These are phyloP conservation scores for Epichloe sylvatica DNA, from an alignment of 2,329 filamentous ascomycete species.

Conservation along the genomic window DNA sequence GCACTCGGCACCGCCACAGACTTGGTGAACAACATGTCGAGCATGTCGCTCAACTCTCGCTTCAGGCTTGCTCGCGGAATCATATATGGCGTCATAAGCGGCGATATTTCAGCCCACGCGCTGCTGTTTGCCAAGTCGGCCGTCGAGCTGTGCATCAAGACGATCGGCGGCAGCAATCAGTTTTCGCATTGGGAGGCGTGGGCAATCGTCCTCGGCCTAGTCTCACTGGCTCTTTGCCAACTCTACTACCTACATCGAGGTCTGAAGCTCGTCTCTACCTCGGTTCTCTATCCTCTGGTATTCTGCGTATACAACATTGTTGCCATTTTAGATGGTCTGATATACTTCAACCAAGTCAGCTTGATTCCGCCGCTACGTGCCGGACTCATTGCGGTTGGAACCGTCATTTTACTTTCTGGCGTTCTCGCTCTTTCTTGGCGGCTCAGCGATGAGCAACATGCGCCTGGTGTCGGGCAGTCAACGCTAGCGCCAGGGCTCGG, in stretches of 20 bases:
- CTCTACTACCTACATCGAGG: constrained; percentile 92
- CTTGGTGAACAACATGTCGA: constrained; percentile 36
- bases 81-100: constrained; percentile 78
- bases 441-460: constrained; percentile 61
- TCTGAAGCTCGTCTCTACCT: constrained; percentile 87
- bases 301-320: constrained; percentile 99
- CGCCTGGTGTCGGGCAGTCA: constrained; percentile 47
- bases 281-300: constrained; percentile 87
- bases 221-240: constrained; percentile 72
- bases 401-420: constrained; percentile 69
- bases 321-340: constrained; percentile 89
- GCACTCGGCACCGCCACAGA: constrained; percentile 51
- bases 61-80: constrained; percentile 70
- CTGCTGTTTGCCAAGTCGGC: constrained; percentile 91
- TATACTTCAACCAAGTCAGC: constrained; percentile 87
- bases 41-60: constrained; percentile 44
- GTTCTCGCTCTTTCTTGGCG: constrained; percentile 91
- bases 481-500: constrained; percentile 71
- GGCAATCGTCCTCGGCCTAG: constrained; percentile 71
- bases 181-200: constrained; percentile 94
- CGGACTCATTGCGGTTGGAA: constrained; percentile 72
- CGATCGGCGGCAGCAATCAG: constrained; percentile 76
- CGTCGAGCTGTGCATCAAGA: constrained; percentile 81
- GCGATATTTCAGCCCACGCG: constrained; percentile 85
- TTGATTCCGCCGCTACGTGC: constrained; percentile 64